These are phyloP conservation scores for Globisporangium parvum DNA, from an alignment of 352 stramenopile species.

Conservation along the genomic window DNA sequence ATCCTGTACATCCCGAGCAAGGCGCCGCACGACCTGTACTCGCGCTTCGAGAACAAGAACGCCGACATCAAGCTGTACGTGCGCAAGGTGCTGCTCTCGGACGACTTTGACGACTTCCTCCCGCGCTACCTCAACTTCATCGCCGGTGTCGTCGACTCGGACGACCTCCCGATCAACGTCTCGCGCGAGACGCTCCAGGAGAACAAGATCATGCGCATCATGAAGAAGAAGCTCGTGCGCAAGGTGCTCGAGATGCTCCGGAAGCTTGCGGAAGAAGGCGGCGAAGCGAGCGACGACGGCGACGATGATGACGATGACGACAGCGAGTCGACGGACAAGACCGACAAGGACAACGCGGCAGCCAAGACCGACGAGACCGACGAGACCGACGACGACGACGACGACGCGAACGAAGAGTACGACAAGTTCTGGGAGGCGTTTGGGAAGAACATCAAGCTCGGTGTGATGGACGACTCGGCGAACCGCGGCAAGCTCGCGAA, in stretches of 20 bases:
- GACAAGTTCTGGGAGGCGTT: slow-evolving; percentile 99
- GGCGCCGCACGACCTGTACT: slow-evolving; percentile 83
- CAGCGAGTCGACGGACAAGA: slow-evolving; percentile 37
- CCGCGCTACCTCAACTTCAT: slow-evolving; percentile 99
- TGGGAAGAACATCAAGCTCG: slow-evolving; percentile 98
- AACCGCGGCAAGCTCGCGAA: slow-evolving; percentile 95
- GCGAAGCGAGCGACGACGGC: slow-evolving; percentile 67
- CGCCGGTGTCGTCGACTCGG: slow-evolving; percentile 97
- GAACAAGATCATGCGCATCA: slow-evolving; percentile 98
- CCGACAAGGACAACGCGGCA: slow-evolving; percentile 82
- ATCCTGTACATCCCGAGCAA: slow-evolving; percentile 96
- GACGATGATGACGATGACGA: slow-evolving; percentile 47
- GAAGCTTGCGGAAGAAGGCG: slow-evolving; percentile 90
- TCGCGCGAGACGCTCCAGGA: slow-evolving; percentile 99
- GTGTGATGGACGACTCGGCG: slow-evolving; percentile 96
- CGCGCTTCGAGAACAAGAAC: slow-evolving; percentile 89
- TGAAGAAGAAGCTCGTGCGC: slow-evolving; percentile 99
- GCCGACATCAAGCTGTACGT: slow-evolving; percentile 97
- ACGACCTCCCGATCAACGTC: slow-evolving; percentile 99
- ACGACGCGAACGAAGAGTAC: slow-evolving; percentile 88
- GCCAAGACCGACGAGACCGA: slow-evolving; percentile 29
- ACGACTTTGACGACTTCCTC: slow-evolving; percentile 97
- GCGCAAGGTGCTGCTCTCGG: slow-evolving; percentile 98
- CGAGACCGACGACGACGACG: slow-evolving; percentile 52
- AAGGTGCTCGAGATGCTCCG: slow-evolving; percentile 99